phyloP scores from a whole-genome alignment of 768 basidiomycete species.

The Sporobolomyces roseus region DNA sequence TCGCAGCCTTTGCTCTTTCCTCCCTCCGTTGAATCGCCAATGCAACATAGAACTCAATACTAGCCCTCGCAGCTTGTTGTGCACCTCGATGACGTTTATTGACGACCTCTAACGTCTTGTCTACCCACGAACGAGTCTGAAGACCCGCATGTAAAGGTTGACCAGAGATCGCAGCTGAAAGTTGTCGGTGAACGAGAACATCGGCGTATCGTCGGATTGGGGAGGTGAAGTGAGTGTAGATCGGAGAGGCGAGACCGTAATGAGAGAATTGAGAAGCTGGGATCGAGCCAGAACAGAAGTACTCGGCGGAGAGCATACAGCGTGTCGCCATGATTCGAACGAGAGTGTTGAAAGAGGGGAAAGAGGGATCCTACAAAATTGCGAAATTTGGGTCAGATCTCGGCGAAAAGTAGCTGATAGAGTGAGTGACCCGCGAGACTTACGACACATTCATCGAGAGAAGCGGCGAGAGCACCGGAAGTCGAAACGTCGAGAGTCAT shows the following conservation, averaged over 20 bases:
- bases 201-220: constrained; percentile 96
- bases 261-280: constrained; percentile 88
- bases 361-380: constrained; percentile 62
- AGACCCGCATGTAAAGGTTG: constrained; percentile 76
- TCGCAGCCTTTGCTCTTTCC: constrained; percentile 33
- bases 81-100: constrained; percentile 93
- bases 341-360: constrained; percentile 91
- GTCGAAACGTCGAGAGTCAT: constrained; percentile 81
- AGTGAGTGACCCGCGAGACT: constrained; percentile 43
- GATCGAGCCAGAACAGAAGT: constrained; percentile 94
- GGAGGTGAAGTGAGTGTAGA: constrained; percentile 98
- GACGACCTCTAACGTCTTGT: constrained; percentile 75
- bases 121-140: constrained; percentile 82
- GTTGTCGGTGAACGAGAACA: constrained; percentile 88
- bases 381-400: neutral
- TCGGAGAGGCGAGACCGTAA: constrained; percentile 93
- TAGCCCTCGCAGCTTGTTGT: constrained; percentile 94
- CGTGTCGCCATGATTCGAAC: constrained; percentile 98
- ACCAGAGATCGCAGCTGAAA: constrained; percentile 82
- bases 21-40: constrained; percentile 62
- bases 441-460: constrained; percentile 81
- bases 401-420: constrained; percentile 12
- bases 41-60: constrained; percentile 96
- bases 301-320: constrained; percentile 97
- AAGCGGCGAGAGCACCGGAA: constrained; percentile 81